A percentile compares a stretch with the other conserved stretches of the same genome.
Conservation (phyloP, 495 filamentous ascomycete genomes). For the Articulospora tetracladia region DNA sequence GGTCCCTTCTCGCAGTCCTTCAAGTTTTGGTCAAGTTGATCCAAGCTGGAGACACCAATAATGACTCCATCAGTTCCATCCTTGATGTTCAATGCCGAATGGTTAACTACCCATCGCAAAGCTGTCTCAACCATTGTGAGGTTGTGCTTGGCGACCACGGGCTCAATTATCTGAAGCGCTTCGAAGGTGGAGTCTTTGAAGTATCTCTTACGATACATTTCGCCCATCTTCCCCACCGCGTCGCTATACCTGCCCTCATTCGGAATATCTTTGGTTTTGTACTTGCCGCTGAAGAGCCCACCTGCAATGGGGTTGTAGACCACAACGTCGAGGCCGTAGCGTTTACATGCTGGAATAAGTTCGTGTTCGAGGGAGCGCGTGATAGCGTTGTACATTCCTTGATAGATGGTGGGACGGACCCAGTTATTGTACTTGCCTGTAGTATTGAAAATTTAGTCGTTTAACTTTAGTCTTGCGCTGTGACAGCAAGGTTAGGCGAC, state of each 20-base stretch:
- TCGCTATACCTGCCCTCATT: conserved; percentile 67
- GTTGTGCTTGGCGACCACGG: conserved; percentile 67
- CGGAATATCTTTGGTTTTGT: conserved; percentile 67
- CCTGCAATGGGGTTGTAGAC: conserved; percentile 90
- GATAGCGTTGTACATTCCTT: conserved; percentile 70
- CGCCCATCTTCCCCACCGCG: conserved; percentile 42
- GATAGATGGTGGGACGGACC: conserved; percentile 67
- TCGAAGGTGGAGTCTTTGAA: conserved; percentile 51
- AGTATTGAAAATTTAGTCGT: too few species aligned
- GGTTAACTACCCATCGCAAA: conserved; percentile 76
- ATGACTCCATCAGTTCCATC: conserved; percentile 78
- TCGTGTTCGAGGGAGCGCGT: conserved; percentile 77
- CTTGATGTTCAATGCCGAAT: conserved; percentile 72
- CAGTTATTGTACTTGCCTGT: conserved; percentile 60
- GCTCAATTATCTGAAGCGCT: conserved; percentile 70
- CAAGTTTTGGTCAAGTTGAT: conserved; percentile 74
- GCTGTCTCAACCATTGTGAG: conserved; percentile 81
- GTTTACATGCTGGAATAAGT: conserved; percentile 72
- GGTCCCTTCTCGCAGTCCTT: conserved; percentile 80
- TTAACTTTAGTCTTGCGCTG: too few species aligned
- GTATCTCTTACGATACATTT: conserved; percentile 72
- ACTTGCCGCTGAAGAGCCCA: conserved; percentile 81
- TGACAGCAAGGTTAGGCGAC: too few species aligned
- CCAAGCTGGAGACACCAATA: conserved; percentile 70
- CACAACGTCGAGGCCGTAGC: conserved; percentile 83